phyloP scores from a whole-genome alignment of 208 protist species.

The Wallacemonas sp. region DNA sequence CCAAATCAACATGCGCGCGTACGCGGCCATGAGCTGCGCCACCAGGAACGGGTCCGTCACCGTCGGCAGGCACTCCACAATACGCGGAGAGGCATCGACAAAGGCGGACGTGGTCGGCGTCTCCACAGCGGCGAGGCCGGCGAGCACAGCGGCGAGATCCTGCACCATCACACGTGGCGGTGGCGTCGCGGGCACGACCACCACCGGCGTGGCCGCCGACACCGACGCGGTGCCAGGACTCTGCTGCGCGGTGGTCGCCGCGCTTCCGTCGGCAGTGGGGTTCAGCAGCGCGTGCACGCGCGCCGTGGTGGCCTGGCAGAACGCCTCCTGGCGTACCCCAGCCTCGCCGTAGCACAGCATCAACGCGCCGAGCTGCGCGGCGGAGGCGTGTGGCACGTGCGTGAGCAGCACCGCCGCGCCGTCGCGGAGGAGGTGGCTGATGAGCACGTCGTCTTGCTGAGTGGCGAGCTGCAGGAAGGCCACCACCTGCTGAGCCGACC shows the following conservation, averaged over 20 bases:
- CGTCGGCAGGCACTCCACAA: constrained; percentile 25
- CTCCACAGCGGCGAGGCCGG: constrained; percentile 67
- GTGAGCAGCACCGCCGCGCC: constrained; percentile 39
- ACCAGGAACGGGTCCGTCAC: constrained; percentile 14
- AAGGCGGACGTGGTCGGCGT: constrained; percentile 56
- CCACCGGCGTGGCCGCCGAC: background rate
- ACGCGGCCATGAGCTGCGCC: constrained; percentile 58
- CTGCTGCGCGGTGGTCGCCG: background rate
- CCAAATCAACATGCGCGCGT: constrained; percentile 79
- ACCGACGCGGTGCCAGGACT: background rate
- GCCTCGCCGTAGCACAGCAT: constrained; percentile 61
- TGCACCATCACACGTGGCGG: constrained; percentile 28
- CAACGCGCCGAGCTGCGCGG: constrained; percentile 60
- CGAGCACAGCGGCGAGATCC: constrained; percentile 49
- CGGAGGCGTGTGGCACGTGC: constrained; percentile 59
- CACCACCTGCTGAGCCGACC: constrained; percentile 42
- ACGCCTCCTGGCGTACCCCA: constrained; percentile 70
- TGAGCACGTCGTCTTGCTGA: constrained; percentile 23
- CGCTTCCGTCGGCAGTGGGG: background rate
- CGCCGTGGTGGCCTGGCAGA: constrained; percentile 56
- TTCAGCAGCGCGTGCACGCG: constrained; percentile 40
- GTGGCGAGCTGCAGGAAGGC: constrained; percentile 30
- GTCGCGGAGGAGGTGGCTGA: constrained; percentile 52
- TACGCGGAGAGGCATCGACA: constrained; percentile 50
- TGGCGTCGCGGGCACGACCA: background rate